These are phyloP conservation scores for Chytriomyces confervae DNA, from an alignment of 192 early-diverging fungal species.

Conservation along the genomic window DNA sequence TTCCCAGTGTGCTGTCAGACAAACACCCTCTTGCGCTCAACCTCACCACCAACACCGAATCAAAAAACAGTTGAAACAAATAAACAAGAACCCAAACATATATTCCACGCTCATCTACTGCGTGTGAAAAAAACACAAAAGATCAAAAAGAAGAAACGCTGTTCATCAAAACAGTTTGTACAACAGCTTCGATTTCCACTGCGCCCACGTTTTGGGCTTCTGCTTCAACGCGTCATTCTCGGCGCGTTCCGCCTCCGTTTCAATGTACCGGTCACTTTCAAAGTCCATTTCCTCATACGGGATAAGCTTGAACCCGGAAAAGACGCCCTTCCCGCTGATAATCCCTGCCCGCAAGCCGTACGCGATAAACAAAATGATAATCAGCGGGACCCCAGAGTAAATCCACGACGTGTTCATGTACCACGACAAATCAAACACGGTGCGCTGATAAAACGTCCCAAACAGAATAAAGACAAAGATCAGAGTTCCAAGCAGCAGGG, in stretches of 20 bases:
- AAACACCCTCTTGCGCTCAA: too few species aligned
- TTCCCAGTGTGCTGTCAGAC: too few species aligned
- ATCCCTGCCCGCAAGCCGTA: not conserved
- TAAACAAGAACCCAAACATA: too few species aligned
- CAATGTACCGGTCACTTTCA: constrained; percentile 2
- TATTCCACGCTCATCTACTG: too few species aligned
- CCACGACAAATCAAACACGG: not conserved
- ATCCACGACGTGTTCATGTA: constrained; percentile 8
- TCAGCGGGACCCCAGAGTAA: constrained; percentile 9
- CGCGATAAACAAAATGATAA: constrained; percentile 6
- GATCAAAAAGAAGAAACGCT: not conserved
- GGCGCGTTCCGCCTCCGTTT: not conserved
- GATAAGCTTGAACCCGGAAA: not conserved
- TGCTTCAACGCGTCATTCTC: constrained; percentile 2
- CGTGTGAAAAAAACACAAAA: too few species aligned
- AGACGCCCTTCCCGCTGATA: not conserved
- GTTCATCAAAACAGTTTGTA: constrained; percentile 28
- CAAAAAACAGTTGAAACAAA: too few species aligned
- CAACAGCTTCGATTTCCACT: not conserved
- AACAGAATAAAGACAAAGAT: constrained; percentile 12
- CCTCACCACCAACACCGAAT: too few species aligned
- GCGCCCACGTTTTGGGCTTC: constrained; percentile 1
- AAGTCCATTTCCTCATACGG: constrained; percentile 22
- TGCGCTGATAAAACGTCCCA: not conserved
- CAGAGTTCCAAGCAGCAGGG: not conserved